phyloP scores from a whole-genome alignment of 1,284 basidiomycete species.

The Chalciporus sp. region DNA sequence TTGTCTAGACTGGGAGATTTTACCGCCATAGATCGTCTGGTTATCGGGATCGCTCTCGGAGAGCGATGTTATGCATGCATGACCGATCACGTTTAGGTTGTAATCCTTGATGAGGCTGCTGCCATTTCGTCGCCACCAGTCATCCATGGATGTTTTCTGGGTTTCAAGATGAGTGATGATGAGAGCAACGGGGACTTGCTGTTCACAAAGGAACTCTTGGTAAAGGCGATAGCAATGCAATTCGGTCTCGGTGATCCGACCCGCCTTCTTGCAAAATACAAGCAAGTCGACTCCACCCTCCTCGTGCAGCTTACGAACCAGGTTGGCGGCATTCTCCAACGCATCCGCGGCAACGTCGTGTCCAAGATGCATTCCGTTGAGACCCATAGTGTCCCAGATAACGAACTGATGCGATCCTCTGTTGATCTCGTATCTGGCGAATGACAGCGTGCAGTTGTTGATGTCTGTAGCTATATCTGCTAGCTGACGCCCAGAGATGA shows the following conservation, averaged over 20 bases:
- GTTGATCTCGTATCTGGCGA: neutral
- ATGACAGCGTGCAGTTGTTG: slow-evolving; percentile 4
- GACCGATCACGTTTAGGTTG: slow-evolving; percentile 6
- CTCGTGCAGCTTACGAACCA: neutral
- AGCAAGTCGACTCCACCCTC: slow-evolving; percentile 31
- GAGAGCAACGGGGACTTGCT: slow-evolving; percentile 31
- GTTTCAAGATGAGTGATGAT: slow-evolving; percentile 26
- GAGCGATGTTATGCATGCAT: slow-evolving; percentile 20
- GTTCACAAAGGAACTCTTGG: slow-evolving; percentile 26
- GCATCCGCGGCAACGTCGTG: neutral
- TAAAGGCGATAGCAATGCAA: slow-evolving; percentile 29
- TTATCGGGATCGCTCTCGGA: neutral
- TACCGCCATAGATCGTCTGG: neutral
- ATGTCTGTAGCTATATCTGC: slow-evolving; percentile 3
- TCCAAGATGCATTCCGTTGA: neutral
- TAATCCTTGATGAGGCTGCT: neutral
- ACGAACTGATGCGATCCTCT: slow-evolving; percentile 6
- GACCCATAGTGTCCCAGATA: slow-evolving; percentile 34
- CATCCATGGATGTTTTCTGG: neutral
- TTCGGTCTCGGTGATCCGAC: slow-evolving; percentile 24
- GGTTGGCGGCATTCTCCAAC: neutral
- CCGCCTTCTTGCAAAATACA: slow-evolving; percentile 30
- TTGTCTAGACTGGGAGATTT: neutral
- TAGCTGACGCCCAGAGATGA: slow-evolving; percentile 1
- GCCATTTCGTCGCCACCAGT: slow-evolving; percentile 12